Percentiles rank a stretch among this genome's conserved stretches.
These are phyloP conservation scores for Trypanosoma conorhini DNA, from an alignment of 208 protist genomes.

Conservation along the genomic window DNA sequence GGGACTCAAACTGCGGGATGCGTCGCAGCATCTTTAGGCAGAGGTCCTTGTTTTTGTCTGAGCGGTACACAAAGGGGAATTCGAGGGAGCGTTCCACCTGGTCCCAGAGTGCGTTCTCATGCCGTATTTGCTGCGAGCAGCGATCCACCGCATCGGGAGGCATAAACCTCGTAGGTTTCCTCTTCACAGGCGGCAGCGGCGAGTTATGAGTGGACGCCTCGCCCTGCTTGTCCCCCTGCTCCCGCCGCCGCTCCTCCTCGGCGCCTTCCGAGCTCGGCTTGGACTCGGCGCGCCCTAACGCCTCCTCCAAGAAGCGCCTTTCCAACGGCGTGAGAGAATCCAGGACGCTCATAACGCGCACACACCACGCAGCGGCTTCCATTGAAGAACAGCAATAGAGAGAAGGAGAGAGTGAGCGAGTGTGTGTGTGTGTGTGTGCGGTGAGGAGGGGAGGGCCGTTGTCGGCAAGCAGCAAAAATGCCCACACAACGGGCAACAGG, in stretches of 20 bases:
- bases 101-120: constrained; percentile 41
- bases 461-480: no score
- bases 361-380: background rate
- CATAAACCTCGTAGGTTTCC: background rate
- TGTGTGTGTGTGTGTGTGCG: background rate
- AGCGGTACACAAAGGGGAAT: constrained; percentile 58
- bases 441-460: no score
- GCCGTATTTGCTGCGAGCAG: constrained; percentile 1
- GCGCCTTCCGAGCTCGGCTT: background rate
- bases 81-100: constrained; percentile 52
- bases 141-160: constrained; percentile 8
- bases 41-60: constrained; percentile 40
- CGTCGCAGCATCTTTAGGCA: constrained; percentile 47
- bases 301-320: constrained; percentile 18
- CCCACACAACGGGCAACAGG: no score
- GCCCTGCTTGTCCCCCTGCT: background rate
- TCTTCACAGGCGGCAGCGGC: no score
- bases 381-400: background rate
- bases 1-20: constrained; percentile 38
- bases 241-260: background rate
- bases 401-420: background rate
- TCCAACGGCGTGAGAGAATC: constrained; percentile 19
- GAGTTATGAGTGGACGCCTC: background rate
- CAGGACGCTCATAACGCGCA: constrained; percentile 19
- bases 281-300: constrained; percentile 3